Percentiles rank a stretch among this genome's conserved stretches.
phyloP scores from a whole-genome alignment of 805 yeast species.

The Candida broadrunensis region DNA sequence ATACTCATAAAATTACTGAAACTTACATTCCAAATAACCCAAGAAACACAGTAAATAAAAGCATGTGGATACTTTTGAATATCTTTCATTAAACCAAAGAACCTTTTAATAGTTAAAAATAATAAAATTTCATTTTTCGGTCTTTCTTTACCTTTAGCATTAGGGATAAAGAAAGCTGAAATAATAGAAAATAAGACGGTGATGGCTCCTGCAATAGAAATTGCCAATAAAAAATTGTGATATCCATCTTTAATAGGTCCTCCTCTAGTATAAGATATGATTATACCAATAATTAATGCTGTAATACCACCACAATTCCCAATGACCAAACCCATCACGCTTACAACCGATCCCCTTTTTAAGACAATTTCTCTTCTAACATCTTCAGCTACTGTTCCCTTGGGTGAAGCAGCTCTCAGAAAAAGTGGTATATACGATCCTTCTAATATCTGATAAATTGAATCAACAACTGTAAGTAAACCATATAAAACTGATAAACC shows the following conservation, averaged over 20 bases:
- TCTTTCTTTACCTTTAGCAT: slow-evolving; percentile 20
- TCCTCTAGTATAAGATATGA: slow-evolving; percentile 28
- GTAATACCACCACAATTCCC: slow-evolving; percentile 37
- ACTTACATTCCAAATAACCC: slow-evolving; percentile 42
- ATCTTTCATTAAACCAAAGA: slow-evolving; percentile 16
- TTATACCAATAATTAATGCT: slow-evolving; percentile 35
- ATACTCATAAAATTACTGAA: slow-evolving; percentile 33
- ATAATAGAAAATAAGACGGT: slow-evolving; percentile 23
- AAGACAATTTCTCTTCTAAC: slow-evolving; percentile 20
- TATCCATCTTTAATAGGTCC: slow-evolving; percentile 22
- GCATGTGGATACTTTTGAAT: slow-evolving; percentile 32
- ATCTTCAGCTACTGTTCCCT: slow-evolving; percentile 16
- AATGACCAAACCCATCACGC: slow-evolving; percentile 33
- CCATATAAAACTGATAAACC: slow-evolving; percentile 28
- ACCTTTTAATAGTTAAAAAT: slow-evolving; percentile 23
- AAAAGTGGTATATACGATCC: slow-evolving; percentile 40
- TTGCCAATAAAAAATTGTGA: slow-evolving; percentile 34
- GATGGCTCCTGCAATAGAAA: slow-evolving; percentile 36
- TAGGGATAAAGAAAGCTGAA: slow-evolving; percentile 27
- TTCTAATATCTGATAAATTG: slow-evolving; percentile 34
- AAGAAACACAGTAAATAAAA: slow-evolving; percentile 30
- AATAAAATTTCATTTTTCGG: slow-evolving; percentile 23
- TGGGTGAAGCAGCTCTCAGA: slow-evolving; percentile 27
- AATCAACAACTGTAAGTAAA: slow-evolving; percentile 23
- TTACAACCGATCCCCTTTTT: slow-evolving; percentile 30